phyloP scores from a whole-genome alignment of 2,329 filamentous ascomycete species.

The Stachybotrys chartarum region DNA sequence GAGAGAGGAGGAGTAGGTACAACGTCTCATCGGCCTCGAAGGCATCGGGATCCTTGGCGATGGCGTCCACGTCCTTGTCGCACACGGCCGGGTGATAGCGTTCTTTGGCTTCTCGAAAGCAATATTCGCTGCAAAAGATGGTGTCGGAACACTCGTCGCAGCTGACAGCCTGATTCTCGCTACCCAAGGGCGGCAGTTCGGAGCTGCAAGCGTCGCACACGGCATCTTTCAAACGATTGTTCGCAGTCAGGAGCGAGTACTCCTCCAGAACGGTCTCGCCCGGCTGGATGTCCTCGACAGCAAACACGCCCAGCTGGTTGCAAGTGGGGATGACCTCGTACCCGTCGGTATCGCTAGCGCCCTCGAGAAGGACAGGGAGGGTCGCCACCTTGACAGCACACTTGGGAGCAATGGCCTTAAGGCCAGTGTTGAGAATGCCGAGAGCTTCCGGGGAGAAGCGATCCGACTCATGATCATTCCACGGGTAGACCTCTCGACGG shows the following conservation, averaged over 20 bases:
- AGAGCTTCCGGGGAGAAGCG: conserved; percentile 65
- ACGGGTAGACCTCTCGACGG: conserved; percentile 63
- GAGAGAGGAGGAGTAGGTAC: conserved; percentile 55
- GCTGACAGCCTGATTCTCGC: conserved; percentile 37
- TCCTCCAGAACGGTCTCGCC: conserved; percentile 75
- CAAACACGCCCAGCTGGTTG: conserved; percentile 84
- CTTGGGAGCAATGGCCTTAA: conserved; percentile 67
- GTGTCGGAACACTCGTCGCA: conserved; percentile 59
- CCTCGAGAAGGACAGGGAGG: conserved; percentile 62
- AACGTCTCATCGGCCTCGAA: conserved; percentile 53
- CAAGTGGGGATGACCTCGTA: conserved; percentile 50
- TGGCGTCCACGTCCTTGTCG: conserved; percentile 58
- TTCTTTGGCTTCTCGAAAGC: conserved; percentile 48
- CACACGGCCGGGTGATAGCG: conserved; percentile 60
- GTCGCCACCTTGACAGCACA: conserved; percentile 71
- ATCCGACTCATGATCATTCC: conserved; percentile 62
- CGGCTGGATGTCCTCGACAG: conserved; percentile 69
- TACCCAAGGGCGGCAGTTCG: conserved; percentile 55
- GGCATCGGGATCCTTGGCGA: conserved; percentile 56
- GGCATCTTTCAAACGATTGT: conserved; percentile 78
- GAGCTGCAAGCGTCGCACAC: conserved; percentile 86
- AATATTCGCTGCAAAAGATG: conserved; percentile 57
- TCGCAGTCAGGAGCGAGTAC: conserved; percentile 79
- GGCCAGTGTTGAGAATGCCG: conserved; percentile 60
- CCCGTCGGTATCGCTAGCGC: conserved; percentile 40